Evolutionary conservation across 768 basidiomycete species (phyloP).

Genomic region (Pisolithus albus): DNA sequence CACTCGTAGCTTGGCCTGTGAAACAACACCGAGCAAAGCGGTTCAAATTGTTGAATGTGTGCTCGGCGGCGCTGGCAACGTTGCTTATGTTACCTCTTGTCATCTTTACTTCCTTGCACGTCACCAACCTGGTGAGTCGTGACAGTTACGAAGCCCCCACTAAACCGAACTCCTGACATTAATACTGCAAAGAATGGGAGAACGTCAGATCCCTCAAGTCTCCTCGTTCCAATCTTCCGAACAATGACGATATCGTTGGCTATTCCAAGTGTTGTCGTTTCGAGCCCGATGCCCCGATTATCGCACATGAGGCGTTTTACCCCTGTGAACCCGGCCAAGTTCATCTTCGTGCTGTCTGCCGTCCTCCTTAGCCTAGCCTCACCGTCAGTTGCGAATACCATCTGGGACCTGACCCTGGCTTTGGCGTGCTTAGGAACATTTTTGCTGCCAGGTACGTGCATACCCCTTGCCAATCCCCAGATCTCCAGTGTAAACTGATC

Average conservation of each 20-base stretch:
- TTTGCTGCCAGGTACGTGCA: slow-evolving; percentile 48
- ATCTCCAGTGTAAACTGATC: too few relatives aligned
- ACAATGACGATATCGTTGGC: slow-evolving; percentile 49
- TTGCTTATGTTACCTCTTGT: slow-evolving; percentile 51
- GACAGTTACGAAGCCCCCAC: slow-evolving; percentile 18
- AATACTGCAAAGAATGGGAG: background rate
- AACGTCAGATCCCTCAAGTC: slow-evolving; percentile 4
- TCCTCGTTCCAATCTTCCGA: slow-evolving; percentile 32
- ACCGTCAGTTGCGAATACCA: slow-evolving; percentile 26
- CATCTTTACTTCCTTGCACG: slow-evolving; percentile 44
- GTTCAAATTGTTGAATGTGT: slow-evolving; percentile 49
- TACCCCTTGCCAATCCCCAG: background rate
- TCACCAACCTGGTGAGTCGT: slow-evolving; percentile 29
- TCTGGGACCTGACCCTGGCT: slow-evolving; percentile 45
- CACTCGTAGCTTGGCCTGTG: slow-evolving; percentile 4
- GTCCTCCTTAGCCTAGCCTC: slow-evolving; percentile 44
- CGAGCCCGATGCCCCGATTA: slow-evolving; percentile 46
- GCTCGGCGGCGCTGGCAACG: slow-evolving; percentile 43
- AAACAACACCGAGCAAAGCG: slow-evolving; percentile 47
- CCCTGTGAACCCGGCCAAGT: slow-evolving; percentile 41
- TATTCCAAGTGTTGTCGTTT: slow-evolving; percentile 53
- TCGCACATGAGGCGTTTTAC: slow-evolving; percentile 29
- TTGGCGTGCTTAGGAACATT: slow-evolving; percentile 52
- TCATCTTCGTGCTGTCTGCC: slow-evolving; percentile 35
- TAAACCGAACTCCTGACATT: slow-evolving; percentile 8